A percentile compares a stretch with the other conserved stretches of the same genome.
phyloP scores from a whole-genome alignment of 169 alveolate species.

The Cryptosporidium sp. region DNA sequence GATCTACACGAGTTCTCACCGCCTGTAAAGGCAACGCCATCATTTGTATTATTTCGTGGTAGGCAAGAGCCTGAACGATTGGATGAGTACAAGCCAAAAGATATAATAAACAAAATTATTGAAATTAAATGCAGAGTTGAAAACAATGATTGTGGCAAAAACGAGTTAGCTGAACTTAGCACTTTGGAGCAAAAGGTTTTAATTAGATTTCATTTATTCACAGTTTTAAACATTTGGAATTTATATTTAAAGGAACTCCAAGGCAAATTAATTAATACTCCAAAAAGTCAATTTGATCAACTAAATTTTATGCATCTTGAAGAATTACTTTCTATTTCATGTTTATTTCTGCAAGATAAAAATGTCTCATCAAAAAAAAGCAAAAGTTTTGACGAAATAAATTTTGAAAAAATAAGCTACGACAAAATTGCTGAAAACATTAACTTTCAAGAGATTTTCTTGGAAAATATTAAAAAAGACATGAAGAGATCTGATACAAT shows the following conservation, averaged over 20 bases:
- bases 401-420: not conserved
- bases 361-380: not conserved
- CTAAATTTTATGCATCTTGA: not conserved
- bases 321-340: not conserved
- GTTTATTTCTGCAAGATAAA: not conserved
- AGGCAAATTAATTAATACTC: not conserved
- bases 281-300: not conserved
- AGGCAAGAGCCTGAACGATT: slow-evolving; percentile 7
- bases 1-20: slow-evolving; percentile 28
- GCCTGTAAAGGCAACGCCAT: slow-evolving; percentile 37
- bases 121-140: not conserved
- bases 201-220: slow-evolving; percentile 43
- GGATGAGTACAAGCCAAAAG: slow-evolving; percentile 63
- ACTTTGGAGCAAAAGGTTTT: slow-evolving; percentile 1
- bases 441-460: slow-evolving; percentile 6
- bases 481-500: slow-evolving; percentile 60
- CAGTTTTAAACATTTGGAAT: slow-evolving; percentile 14
- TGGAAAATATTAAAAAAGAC: slow-evolving; percentile 1
- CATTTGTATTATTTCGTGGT: slow-evolving; percentile 59
- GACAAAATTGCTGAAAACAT: not conserved
- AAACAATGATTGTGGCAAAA: not conserved
- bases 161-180: not conserved
- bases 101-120: slow-evolving; percentile 10
- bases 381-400: not conserved
- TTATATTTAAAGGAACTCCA: slow-evolving; percentile 10